Evolutionary conservation across 2,329 filamentous ascomycete genomes (phyloP).

Genomic region (Stachybotrys chlorohalonatus): DNA sequence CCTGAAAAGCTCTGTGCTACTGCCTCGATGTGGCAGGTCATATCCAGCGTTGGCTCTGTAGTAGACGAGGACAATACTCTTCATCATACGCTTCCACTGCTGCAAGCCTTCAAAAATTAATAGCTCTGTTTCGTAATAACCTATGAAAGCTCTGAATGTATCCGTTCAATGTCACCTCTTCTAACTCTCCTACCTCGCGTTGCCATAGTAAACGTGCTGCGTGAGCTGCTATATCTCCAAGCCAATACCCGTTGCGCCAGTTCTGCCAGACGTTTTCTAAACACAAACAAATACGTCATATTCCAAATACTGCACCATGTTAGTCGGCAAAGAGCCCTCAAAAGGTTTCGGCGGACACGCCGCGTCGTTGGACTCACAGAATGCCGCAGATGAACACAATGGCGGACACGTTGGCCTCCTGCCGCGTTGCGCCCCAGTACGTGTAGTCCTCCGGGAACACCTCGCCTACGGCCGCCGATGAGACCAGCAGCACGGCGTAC

Average conservation of each 20-base stretch:
- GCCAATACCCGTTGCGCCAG: background rate
- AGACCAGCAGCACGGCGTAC: slow-evolving; percentile 25
- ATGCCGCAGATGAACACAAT: slow-evolving; percentile 27
- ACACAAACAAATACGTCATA: background rate
- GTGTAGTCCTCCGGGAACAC: slow-evolving; percentile 25
- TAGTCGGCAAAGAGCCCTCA: too few relatives aligned
- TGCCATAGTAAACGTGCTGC: background rate
- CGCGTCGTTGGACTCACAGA: slow-evolving; percentile 14
- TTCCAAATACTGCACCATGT: background rate
- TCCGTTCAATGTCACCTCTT: background rate
- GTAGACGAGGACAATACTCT: too few relatives aligned
- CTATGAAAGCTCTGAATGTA: background rate
- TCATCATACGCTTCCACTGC: too few relatives aligned
- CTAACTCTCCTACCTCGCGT: background rate
- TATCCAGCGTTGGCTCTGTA: too few relatives aligned
- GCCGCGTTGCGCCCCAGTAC: slow-evolving; percentile 24
- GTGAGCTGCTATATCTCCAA: background rate
- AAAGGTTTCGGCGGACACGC: background rate
- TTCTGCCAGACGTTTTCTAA: background rate
- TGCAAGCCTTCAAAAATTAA: too few relatives aligned
- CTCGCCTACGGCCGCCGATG: slow-evolving; percentile 23
- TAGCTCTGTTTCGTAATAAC: background rate
- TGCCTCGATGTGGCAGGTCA: too few relatives aligned
- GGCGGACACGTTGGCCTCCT: slow-evolving; percentile 19
- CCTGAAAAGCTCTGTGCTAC: too few relatives aligned